Base-by-base conservation (phyloP, 2,329 filamentous ascomycete species). In the Fusarium solani-melongenae region DNA sequence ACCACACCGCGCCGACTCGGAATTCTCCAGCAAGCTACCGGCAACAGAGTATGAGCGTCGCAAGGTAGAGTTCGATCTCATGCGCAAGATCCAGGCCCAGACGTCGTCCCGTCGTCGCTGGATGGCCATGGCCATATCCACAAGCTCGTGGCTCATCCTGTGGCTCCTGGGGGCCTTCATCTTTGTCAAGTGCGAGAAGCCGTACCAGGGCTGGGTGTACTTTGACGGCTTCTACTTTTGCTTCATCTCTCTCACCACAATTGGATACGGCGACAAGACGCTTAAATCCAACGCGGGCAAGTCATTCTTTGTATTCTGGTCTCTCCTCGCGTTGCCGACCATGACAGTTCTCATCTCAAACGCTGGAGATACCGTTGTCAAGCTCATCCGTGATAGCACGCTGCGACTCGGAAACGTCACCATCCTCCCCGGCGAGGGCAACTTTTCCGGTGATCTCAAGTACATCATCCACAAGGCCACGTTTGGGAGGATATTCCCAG, bases 251-350 rank as follows among this genome's bases (percentile, higher is more conserved):
- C 88, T 98, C 27, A 86, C 95, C 2, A 98, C 95, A 0, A 93
- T 98, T 39, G 95, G 95, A 1, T 98, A 97, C 76, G 95, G 95
- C 5, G 94, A 97, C 73, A 82, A 92, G 6, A 90, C 91, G 2
- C 94, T 94, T 0, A 85, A 91, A n/a, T 93, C 92, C 2, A 95
- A 95, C 72, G 88, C 91, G 0, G 94, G 93, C 1, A 92, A 93
- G 63, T 90, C 93, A 0, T 97, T 98, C 80, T 98, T 97, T 77
- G 93, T 98, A n/a, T 92, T 98, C 64, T 98, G 95, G 95, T 94
- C 92, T 15, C 82, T 98, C 1, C 88, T 98, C 29, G 94, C 95
- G 0, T 87, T 98, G 4, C 95, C 95, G 0, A 95, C 93, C 3
- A 95, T 95, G 88, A 97, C 95, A 0, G 92, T 97, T 20, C 88